These are phyloP conservation scores for Backusella luteola DNA, from an alignment of 192 early-diverging fungal genomes.

Conservation along the genomic window DNA sequence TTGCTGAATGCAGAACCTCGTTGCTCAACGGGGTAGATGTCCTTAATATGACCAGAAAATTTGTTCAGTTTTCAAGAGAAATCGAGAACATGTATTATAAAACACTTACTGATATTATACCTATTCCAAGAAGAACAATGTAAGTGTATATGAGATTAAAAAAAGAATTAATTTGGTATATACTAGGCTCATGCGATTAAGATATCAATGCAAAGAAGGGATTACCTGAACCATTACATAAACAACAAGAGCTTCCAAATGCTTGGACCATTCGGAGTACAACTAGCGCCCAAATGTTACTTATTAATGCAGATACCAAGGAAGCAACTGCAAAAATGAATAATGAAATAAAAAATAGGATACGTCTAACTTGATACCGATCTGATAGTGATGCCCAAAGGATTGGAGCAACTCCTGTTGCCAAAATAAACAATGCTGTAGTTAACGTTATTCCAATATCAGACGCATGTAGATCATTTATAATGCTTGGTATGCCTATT, in stretches of 20 bases:
- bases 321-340: constrained; percentile 43
- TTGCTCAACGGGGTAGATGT: constrained; percentile 25
- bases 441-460: constrained; percentile 40
- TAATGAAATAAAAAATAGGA: constrained; percentile 34
- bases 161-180: not conserved
- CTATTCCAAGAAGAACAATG: constrained; percentile 1
- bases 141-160: not conserved
- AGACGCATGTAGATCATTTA: constrained; percentile 36
- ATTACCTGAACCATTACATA: constrained; percentile 41
- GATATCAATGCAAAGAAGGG: not conserved
- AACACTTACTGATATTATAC: constrained; percentile 31
- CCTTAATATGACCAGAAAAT: constrained; percentile 13
- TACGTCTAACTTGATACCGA: constrained; percentile 39
- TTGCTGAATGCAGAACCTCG: constrained; percentile 31
- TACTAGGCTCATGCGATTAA: not conserved
- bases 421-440: constrained; percentile 43
- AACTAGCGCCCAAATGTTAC: constrained; percentile 36
- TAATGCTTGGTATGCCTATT: constrained; percentile 30
- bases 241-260: constrained; percentile 41
- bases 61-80: constrained; percentile 1
- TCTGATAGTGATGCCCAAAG: constrained; percentile 46
- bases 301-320: constrained; percentile 38
- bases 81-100: not conserved
- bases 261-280: constrained; percentile 43
- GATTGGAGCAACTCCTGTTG: constrained; percentile 47